A percentile compares a stretch with the other conserved stretches of the same genome.
Conservation (phyloP, 441 rosid species). For the Gossypium schwendimanii region DNA sequence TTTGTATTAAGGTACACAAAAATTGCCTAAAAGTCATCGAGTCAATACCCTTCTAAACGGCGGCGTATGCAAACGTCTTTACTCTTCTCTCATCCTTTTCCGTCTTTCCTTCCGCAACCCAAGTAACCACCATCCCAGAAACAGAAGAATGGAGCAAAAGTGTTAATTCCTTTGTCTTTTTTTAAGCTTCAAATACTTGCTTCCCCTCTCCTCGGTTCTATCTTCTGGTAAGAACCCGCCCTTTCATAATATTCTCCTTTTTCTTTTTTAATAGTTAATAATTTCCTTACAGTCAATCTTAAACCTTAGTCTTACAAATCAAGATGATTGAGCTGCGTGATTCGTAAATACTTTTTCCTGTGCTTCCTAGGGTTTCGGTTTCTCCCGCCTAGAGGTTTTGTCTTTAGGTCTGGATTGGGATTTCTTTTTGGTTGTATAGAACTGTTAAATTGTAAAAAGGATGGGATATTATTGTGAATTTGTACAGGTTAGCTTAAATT, state of each 20-base stretch:
- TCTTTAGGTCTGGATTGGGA: not conserved
- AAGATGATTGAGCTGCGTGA: constrained; percentile 1
- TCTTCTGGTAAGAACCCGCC: constrained; percentile 22
- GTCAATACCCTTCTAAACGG: too few species aligned
- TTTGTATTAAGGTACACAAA: too few species aligned
- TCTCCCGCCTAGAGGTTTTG: not conserved
- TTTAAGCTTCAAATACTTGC: constrained; percentile 10
- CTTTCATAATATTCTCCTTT: not conserved
- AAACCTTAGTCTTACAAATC: not conserved
- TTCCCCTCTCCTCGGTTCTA: constrained; percentile 20
- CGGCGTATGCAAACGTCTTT: too few species aligned
- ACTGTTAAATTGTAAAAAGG: not conserved
- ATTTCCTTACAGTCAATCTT: not conserved
- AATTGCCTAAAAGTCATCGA: too few species aligned
- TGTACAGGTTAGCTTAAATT: constrained; percentile 8
- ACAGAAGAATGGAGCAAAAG: too few species aligned
- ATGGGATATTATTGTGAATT: not conserved
- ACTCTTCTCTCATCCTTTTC: too few species aligned
- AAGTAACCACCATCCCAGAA: too few species aligned
- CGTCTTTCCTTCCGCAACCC: too few species aligned
- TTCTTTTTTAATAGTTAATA: not conserved
- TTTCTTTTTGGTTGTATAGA: not conserved
- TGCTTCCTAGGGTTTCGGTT: not conserved
- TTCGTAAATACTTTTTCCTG: not conserved
- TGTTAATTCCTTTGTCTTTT: not conserved